These are phyloP conservation scores for Solanum habrochaites DNA, from an alignment of 257 asterid genomes.

Conservation along the genomic window DNA sequence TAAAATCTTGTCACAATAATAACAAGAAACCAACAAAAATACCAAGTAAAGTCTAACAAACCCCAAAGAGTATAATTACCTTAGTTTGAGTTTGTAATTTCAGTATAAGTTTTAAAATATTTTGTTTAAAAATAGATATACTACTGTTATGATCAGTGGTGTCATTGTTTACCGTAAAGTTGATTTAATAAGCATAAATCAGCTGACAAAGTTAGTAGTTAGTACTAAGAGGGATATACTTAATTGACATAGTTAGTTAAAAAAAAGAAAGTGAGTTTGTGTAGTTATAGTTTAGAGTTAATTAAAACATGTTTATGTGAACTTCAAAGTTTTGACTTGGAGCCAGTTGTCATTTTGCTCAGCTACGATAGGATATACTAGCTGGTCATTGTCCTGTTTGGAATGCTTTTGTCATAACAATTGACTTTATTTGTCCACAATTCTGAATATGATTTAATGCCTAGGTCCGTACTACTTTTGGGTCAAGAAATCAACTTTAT, in stretches of 20 bases:
- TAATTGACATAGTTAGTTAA: background rate
- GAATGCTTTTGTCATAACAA: constrained; percentile 22
- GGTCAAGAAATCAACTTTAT: background rate
- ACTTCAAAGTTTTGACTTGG: background rate
- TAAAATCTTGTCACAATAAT: background rate
- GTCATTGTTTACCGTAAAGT: background rate
- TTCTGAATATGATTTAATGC: background rate
- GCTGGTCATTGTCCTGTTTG: too few relatives aligned
- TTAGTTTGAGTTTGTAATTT: background rate
- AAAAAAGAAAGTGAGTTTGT: background rate
- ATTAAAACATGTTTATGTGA: background rate
- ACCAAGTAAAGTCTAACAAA: background rate
- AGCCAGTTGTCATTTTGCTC: constrained; percentile 14
- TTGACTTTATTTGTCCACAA: background rate
- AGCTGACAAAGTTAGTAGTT: background rate
- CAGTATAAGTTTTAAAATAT: background rate
- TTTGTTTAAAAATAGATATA: background rate
- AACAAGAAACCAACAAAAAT: background rate
- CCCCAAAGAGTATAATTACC: background rate
- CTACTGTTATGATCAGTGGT: background rate
- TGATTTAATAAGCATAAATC: background rate
- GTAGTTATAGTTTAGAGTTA: background rate
- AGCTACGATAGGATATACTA: too few relatives aligned
- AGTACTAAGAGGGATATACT: background rate
- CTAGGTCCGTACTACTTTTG: background rate